Base-by-base conservation (phyloP, 2,329 filamentous ascomycete genomes). In the Calonectria multiphialidica region DNA sequence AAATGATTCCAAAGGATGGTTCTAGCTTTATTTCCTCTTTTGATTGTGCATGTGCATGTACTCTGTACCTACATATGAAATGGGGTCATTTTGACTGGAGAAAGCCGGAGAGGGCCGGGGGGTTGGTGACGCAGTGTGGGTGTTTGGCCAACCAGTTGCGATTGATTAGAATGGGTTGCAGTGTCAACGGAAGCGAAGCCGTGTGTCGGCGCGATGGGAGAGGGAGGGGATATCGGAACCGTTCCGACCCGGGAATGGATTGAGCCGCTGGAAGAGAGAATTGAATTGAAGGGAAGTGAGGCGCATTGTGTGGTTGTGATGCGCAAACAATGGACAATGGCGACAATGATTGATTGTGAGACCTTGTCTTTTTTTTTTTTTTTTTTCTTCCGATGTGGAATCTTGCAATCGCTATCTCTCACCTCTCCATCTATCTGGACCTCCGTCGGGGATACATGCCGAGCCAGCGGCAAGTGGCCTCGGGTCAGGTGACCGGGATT, bases 401-500 rank as follows among this genome's bases (percentile, higher is more conserved):
- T 55, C 50, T 35, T 35, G n/a, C 10, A 2, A n/a, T n/a, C 9
- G n/a, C 16, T 55, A 18, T 55, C 40, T 16, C 40, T 8, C 4
- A 30, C 28, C 8, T 42, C 12, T 42, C 40, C 15, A 18, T 42
- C 40, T 30, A n/a, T n/a, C n/a, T n/a, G n/a, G 30, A 28, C 18
- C 16, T 18, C 18, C n/a, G 28, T 35, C 49, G 50, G 50, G 50
- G 49, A 53, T 33, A 55, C 50, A 55, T 55, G 50, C 50, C 50
- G 50, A 55, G 50, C 18, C 3, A 35, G 50, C 50, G 50, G 50
- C 18, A 55, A 35, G 50, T 55, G 50, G 50, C 50, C 50, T 55
- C 50, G 50, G 50, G 28, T 55, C 50, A 55, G 50, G 50, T 55
- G 50, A 55, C 50, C 30, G 50, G 50, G 50, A 55, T 55, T 35